Evolutionary conservation across 2,329 filamentous ascomycete species (phyloP).

Genomic region (Diaporthe nobilis): DNA sequence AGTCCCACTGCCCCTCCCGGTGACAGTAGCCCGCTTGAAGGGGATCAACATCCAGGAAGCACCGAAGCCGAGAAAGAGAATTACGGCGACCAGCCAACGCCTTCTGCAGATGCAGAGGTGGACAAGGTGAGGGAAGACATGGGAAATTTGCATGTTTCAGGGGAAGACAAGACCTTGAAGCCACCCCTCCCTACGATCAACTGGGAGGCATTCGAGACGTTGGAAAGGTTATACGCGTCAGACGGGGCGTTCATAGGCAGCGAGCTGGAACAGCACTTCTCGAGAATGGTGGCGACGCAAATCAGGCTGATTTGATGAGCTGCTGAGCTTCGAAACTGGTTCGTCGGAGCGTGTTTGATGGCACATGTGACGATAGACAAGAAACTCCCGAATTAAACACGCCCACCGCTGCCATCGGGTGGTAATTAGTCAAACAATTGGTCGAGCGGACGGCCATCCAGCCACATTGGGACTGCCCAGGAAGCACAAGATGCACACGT

Average conservation of each 20-base stretch:
- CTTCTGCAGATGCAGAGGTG: not conserved
- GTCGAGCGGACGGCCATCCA: not conserved
- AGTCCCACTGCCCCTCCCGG: not conserved
- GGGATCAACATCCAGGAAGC: not conserved
- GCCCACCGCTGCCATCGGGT: not conserved
- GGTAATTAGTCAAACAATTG: not conserved
- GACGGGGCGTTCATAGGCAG: constrained; percentile 3
- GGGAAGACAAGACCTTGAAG: not conserved
- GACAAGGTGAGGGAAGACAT: not conserved
- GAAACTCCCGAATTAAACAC: not conserved
- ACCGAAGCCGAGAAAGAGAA: not conserved
- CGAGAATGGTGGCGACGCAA: not conserved
- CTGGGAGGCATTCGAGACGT: not conserved
- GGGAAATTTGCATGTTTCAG: not conserved
- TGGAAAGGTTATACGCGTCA: not conserved
- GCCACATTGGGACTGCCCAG: not conserved
- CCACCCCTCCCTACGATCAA: not conserved
- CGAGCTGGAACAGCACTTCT: not conserved
- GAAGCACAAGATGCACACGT: not conserved
- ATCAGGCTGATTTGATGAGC: not conserved
- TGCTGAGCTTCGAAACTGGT: not conserved
- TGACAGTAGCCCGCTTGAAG: not conserved
- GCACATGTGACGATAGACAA: not conserved
- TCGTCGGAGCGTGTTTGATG: not conserved
- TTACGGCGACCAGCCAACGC: not conserved